Conservation (phyloP, 2,329 filamentous ascomycete species). For the Gliomastix tumulicola region DNA sequence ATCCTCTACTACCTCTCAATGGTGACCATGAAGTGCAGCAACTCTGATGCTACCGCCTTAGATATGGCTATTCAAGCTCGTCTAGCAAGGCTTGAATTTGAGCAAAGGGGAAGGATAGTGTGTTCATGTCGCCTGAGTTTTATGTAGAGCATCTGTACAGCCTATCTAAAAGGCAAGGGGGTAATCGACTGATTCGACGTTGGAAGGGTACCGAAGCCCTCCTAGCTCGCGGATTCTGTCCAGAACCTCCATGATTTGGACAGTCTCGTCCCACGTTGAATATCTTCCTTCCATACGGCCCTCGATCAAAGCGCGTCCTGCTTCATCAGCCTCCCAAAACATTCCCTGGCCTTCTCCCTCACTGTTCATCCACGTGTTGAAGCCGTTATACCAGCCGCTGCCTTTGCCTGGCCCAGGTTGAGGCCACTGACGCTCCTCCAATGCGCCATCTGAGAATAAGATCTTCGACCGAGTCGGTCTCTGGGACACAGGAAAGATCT, state of each 20-base stretch:
- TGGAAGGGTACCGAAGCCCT: no score
- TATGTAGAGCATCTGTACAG: no score
- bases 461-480: not conserved
- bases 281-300: not conserved
- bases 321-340: not conserved
- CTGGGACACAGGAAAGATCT: not conserved
- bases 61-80: no score
- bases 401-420: not conserved
- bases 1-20: no score
- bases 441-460: not conserved
- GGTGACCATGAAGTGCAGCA: no score
- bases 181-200: no score
- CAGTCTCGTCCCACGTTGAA: not conserved
- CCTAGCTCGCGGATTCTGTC: not conserved
- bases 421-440: not conserved
- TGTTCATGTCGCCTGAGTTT: no score
- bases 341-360: not conserved
- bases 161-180: no score
- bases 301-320: not conserved
- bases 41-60: no score
- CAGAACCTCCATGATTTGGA: not conserved
- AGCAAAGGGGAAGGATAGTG: no score
- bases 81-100: no score
- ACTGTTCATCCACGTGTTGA: not conserved
- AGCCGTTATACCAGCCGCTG: not conserved